Evolutionary conservation across 495 filamentous ascomycete genomes (phyloP).

Genomic region (Darksidea phi): DNA sequence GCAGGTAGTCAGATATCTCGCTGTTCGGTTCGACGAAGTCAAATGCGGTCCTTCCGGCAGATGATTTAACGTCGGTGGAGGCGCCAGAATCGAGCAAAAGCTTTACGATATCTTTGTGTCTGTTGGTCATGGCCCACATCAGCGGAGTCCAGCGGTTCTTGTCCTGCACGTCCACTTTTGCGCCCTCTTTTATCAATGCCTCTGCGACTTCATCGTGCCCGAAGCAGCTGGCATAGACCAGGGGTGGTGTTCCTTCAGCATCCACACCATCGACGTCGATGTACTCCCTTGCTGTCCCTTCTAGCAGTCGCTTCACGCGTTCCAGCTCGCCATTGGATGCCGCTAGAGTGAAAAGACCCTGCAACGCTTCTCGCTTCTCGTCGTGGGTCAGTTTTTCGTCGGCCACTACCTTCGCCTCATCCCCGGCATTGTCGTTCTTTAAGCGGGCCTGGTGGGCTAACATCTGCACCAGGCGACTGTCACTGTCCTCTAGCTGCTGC

Average conservation of each 20-base stretch:
- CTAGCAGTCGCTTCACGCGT: constrained; percentile 71
- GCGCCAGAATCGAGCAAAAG: constrained; percentile 87
- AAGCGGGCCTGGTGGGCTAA: constrained; percentile 87
- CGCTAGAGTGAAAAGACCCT: constrained; percentile 89
- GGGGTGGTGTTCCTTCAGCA: constrained; percentile 88
- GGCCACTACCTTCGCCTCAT: constrained; percentile 74
- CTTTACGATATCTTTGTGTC: constrained; percentile 93
- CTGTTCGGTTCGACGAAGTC: constrained; percentile 94
- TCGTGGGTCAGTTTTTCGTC: constrained; percentile 70
- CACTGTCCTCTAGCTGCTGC: constrained; percentile 73
- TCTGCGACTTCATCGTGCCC: constrained; percentile 90
- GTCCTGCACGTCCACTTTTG: constrained; percentile 91
- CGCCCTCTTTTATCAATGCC: constrained; percentile 79
- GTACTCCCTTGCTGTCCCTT: constrained; percentile 70
- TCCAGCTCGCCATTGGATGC: constrained; percentile 94
- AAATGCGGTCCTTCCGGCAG: constrained; percentile 89
- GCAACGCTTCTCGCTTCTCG: constrained; percentile 77
- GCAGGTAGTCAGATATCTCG: constrained; percentile 92
- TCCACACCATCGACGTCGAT: constrained; percentile 89
- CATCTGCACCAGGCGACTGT: constrained; percentile 91
- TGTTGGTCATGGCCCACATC: constrained; percentile 99
- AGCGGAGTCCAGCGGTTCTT: constrained; percentile 94
- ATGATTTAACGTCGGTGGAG: constrained; percentile 92
- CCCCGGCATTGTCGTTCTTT: constrained; percentile 66
- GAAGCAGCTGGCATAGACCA: constrained; percentile 99